These are phyloP conservation scores for Ceratobasidium sp. DNA, from an alignment of 1,284 basidiomycete species.

Conservation along the genomic window DNA sequence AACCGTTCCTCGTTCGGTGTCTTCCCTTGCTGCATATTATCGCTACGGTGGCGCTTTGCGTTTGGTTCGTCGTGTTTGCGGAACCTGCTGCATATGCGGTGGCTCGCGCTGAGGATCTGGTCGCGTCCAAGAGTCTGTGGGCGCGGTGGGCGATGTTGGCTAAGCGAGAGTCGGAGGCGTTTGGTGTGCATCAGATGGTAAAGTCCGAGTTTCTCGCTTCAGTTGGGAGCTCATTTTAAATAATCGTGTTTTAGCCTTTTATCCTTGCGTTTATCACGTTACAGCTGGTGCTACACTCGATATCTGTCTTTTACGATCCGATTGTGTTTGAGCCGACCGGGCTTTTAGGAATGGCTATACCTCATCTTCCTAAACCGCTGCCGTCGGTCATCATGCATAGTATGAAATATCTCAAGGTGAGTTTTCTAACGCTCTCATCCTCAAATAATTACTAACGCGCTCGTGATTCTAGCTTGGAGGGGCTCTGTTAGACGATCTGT, in stretches of 20 bases:
- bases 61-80: slow-evolving; percentile 74
- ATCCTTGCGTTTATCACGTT: slow-evolving; percentile 82
- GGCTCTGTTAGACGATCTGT: slow-evolving; percentile 30
- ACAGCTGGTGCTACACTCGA: slow-evolving; percentile 74
- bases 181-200: slow-evolving; percentile 70
- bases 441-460: background rate
- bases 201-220: slow-evolving; percentile 53
- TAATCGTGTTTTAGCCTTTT: slow-evolving; percentile 68
- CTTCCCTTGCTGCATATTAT: slow-evolving; percentile 73
- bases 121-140: slow-evolving; percentile 57
- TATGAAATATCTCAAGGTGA: slow-evolving; percentile 76
- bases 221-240: background rate
- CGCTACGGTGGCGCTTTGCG: slow-evolving; percentile 64
- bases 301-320: slow-evolving; percentile 74
- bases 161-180: slow-evolving; percentile 55
- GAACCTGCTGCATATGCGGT: slow-evolving; percentile 66
- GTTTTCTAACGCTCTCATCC: slow-evolving; percentile 41
- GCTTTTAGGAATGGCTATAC: slow-evolving; percentile 39
- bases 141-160: slow-evolving; percentile 70
- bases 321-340: slow-evolving; percentile 58
- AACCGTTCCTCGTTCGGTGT: slow-evolving; percentile 68
- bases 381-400: slow-evolving; percentile 70
- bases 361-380: slow-evolving; percentile 71
- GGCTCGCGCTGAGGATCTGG: slow-evolving; percentile 11
- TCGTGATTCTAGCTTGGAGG: slow-evolving; percentile 29